These are phyloP conservation scores for Cladophialophora psammophila DNA, from an alignment of 2,329 filamentous ascomycete species.

Conservation along the genomic window DNA sequence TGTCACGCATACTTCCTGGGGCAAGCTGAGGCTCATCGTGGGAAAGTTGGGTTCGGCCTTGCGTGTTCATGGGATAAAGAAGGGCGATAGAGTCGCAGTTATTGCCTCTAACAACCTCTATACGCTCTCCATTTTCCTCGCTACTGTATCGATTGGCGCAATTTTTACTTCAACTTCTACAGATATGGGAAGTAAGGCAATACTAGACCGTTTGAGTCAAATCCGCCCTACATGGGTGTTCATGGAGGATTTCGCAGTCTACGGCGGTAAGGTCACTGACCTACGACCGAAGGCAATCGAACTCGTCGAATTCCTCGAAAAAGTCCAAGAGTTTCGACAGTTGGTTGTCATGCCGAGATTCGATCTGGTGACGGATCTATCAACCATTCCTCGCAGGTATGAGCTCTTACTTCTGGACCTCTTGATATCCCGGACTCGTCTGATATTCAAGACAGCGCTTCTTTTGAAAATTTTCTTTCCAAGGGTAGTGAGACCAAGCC, in stretches of 20 bases:
- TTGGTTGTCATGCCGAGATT: constrained; percentile 74
- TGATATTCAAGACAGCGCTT: constrained; percentile 43
- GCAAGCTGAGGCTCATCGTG: constrained; percentile 66
- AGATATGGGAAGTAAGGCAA: constrained; percentile 81
- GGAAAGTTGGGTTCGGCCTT: constrained; percentile 71
- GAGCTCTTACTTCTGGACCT: no score
- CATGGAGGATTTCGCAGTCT: constrained; percentile 79
- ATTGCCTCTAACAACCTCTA: constrained; percentile 78
- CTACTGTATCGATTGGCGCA: constrained; percentile 72
- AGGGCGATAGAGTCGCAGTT: constrained; percentile 77
- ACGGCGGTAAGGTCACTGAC: constrained; percentile 78
- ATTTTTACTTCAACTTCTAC: constrained; percentile 79
- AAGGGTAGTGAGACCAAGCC: no score
- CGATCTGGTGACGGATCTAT: no score
- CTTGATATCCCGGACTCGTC: constrained; percentile 10
- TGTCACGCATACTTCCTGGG: constrained; percentile 67
- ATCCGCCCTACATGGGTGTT: constrained; percentile 80
- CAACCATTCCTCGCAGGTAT: no score
- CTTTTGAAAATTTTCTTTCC: no score
- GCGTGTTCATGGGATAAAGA: constrained; percentile 68
- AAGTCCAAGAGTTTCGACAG: constrained; percentile 66
- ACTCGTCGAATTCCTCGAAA: constrained; percentile 49
- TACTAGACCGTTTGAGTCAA: constrained; percentile 78
- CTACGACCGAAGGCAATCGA: constrained; percentile 74
- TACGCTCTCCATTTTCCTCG: constrained; percentile 74